A percentile compares a stretch with the other conserved stretches of the same genome.
Evolutionary conservation across 2,329 filamentous ascomycete species (phyloP).

Genomic region (Nemania sp.): DNA sequence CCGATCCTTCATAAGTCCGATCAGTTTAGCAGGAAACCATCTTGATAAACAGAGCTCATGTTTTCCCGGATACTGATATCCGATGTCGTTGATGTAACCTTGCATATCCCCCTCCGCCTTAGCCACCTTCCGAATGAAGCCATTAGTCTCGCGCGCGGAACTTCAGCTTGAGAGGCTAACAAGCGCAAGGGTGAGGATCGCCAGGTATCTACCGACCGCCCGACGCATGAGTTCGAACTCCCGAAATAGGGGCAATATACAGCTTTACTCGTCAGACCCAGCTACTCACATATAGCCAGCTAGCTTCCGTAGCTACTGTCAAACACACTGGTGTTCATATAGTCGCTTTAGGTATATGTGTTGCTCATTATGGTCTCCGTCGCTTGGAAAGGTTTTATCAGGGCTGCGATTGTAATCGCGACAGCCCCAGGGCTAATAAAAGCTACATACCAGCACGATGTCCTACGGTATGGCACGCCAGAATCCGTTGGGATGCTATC

Average conservation of each 20-base stretch:
- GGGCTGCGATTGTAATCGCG: not conserved
- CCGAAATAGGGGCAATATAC: not conserved
- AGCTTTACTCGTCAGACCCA: not conserved
- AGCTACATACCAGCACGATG: not conserved
- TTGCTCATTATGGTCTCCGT: not conserved
- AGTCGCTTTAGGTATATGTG: not conserved
- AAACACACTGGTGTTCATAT: too few relatives aligned
- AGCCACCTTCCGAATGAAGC: constrained; percentile 10
- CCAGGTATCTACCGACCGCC: not conserved
- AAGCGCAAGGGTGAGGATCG: not conserved
- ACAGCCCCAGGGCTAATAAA: not conserved
- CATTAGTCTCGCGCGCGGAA: not conserved
- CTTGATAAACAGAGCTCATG: too few relatives aligned
- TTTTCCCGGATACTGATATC: not conserved
- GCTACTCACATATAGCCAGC: not conserved
- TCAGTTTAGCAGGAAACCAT: too few relatives aligned
- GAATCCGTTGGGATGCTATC: constrained; percentile 22
- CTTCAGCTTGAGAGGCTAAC: not conserved
- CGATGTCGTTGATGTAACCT: constrained; percentile 7
- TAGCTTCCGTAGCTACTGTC: not conserved
- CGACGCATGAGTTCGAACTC: not conserved
- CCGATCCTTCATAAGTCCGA: too few relatives aligned
- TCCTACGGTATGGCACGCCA: constrained; percentile 11
- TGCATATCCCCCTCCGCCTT: constrained; percentile 4
- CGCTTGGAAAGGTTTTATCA: not conserved